Evolutionary conservation across 1,284 basidiomycete genomes (phyloP).

Genomic region (Earliella scabrosa): DNA sequence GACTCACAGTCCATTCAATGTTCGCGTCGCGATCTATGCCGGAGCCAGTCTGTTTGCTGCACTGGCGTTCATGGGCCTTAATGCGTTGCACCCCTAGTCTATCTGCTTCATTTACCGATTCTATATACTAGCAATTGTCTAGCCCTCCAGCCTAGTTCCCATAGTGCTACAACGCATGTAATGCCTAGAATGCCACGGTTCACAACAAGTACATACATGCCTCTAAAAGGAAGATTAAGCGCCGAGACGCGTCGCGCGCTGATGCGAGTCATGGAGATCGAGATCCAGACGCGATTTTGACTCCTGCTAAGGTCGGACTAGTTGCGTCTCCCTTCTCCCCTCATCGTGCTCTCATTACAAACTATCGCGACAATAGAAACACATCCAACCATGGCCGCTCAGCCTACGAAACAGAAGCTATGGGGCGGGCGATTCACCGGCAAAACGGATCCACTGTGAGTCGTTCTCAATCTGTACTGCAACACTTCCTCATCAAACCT

Average conservation of each 20-base stretch:
- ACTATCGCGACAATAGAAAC: neutral
- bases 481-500: too few species aligned
- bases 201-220: neutral
- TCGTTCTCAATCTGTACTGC: slow-evolving; percentile 9
- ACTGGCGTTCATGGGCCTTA: slow-evolving; percentile 59
- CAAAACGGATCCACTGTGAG: slow-evolving; percentile 85
- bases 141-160: too few species aligned
- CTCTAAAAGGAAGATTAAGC: neutral
- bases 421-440: slow-evolving; percentile 94
- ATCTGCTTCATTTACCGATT: too few species aligned
- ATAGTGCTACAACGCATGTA: neutral
- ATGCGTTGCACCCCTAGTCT: slow-evolving; percentile 42
- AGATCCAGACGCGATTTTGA: slow-evolving; percentile 16
- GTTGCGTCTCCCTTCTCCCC: neutral
- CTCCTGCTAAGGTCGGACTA: too few species aligned
- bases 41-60: slow-evolving; percentile 57
- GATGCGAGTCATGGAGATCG: slow-evolving; percentile 12
- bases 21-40: slow-evolving; percentile 66
- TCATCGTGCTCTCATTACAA: neutral
- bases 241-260: slow-evolving; percentile 10
- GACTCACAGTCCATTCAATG: slow-evolving; percentile 55
- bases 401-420: slow-evolving; percentile 79
- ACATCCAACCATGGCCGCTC: slow-evolving; percentile 48
- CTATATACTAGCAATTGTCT: too few species aligned
- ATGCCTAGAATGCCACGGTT: neutral